Percentiles rank a stretch among this genome's conserved stretches.
phyloP scores from a whole-genome alignment of 257 asterid species.

The Scutellaria barbata region DNA sequence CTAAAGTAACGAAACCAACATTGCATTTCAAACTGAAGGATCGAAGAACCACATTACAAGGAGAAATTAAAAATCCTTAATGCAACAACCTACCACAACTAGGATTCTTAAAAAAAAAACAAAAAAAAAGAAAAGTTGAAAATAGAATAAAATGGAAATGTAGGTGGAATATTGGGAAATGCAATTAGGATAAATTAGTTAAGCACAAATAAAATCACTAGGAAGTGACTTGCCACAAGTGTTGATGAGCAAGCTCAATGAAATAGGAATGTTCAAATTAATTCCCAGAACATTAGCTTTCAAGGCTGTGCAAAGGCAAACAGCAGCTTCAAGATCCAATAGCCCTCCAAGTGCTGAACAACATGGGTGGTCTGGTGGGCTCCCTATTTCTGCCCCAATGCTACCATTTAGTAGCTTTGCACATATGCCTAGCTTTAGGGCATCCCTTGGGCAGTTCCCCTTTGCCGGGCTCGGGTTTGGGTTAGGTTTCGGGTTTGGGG shows the following conservation, averaged over 20 bases:
- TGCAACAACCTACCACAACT: neutral
- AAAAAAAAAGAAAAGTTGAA: neutral
- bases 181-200: neutral
- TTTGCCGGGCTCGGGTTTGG: slow-evolving; percentile 45
- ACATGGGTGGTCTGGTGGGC: slow-evolving; percentile 69
- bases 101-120: neutral
- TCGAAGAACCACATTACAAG: slow-evolving; percentile 24
- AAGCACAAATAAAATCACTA: slow-evolving; percentile 69
- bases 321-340: slow-evolving; percentile 67
- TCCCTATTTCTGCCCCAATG: slow-evolving; percentile 58
- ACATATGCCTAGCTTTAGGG: slow-evolving; percentile 65
- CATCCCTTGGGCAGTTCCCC: slow-evolving; percentile 71
- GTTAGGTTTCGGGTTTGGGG: slow-evolving; percentile 37
- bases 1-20: neutral
- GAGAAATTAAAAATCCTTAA: slow-evolving; percentile 17
- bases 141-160: slow-evolving; percentile 1
- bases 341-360: slow-evolving; percentile 69
- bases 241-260: slow-evolving; percentile 67
- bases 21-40: neutral
- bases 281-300: slow-evolving; percentile 74
- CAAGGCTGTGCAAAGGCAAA: slow-evolving; percentile 80
- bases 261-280: slow-evolving; percentile 66
- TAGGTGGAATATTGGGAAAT: neutral
- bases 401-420: slow-evolving; percentile 63
- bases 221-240: slow-evolving; percentile 71